Evolutionary conservation across 768 basidiomycete genomes (phyloP).

Genomic region (Calocybe indica): DNA sequence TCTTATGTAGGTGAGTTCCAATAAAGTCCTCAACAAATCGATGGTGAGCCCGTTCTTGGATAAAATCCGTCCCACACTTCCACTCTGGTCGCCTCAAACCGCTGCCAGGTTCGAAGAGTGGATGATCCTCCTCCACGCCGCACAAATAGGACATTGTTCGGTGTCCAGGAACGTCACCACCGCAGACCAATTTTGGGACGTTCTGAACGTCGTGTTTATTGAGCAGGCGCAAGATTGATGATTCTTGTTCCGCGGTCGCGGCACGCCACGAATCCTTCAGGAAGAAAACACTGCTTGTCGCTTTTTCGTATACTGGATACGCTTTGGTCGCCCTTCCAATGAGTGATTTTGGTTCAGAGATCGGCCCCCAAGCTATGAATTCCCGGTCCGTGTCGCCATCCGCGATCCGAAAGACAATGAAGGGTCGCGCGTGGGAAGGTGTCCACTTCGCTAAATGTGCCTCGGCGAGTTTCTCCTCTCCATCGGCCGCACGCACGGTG

Average conservation of each 20-base stretch:
- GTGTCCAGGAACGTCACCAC: constrained; percentile 20
- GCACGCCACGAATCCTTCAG: constrained; percentile 23
- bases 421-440: not conserved
- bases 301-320: constrained; percentile 12
- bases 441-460: not conserved
- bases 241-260: constrained; percentile 9
- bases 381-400: not conserved
- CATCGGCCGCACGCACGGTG: not conserved
- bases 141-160: constrained; percentile 3
- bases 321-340: constrained; percentile 12
- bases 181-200: constrained; percentile 20
- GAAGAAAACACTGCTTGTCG: constrained; percentile 9
- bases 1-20: constrained; percentile 7
- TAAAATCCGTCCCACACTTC: constrained; percentile 4
- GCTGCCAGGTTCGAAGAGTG: not conserved
- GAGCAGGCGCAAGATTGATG: constrained; percentile 12
- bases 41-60: constrained; percentile 12
- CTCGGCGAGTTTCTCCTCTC: not conserved
- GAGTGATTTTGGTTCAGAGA: constrained; percentile 8
- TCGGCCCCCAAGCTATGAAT: constrained; percentile 12
- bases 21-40: constrained; percentile 16
- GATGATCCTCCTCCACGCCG: not conserved
- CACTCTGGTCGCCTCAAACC: constrained; percentile 1
- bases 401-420: not conserved
- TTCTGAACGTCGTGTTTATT: constrained; percentile 8